Base-by-base conservation (phyloP, 1,284 basidiomycete species). In the Microbotryomycetes sp. region DNA sequence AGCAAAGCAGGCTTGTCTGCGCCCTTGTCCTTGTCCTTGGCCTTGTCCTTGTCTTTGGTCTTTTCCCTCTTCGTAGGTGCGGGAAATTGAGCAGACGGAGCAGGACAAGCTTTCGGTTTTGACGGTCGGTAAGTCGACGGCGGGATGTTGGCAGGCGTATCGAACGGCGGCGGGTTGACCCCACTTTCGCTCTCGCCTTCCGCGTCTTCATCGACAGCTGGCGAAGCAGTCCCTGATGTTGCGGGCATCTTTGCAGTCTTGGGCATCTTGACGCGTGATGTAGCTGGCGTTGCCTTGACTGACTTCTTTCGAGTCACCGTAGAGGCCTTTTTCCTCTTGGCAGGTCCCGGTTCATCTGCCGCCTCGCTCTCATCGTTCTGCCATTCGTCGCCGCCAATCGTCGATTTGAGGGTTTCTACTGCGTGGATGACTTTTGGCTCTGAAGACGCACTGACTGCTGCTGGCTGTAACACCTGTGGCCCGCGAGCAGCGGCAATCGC, bases 1-100 rank as follows among this genome's bases (percentile, higher is more conserved):
- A 92, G 80, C 9, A 89, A 76, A 0, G 79, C 47, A 3, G 54
- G 23, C 5, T 64, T 60, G 16, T 16, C 45, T 2, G 2, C 24
- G 41, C 18, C 23, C 5, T 41, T 41, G 11, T 41, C 35, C 35
- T 41, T 41, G n/a, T n/a, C n/a, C n/a, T n/a, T n/a, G n/a, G n/a
- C n/a, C n/a, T n/a, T n/a, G n/a, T n/a, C n/a, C n/a, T n/a, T n/a
- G n/a, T n/a, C n/a, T n/a, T n/a, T n/a, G n/a, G n/a, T n/a, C 35
- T 41, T 41, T 9, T 11, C 18, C 35, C 11, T 18, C 11, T 11
- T 18, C 9, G 35, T 18, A 18, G 9, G 11, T 18, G 35, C 35
- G 18, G 35, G 11, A 41, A 18, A 9, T 18, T 41, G 35, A 18
- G 35, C 35, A 18, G 35, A 18, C 18, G 9, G 9, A 11, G 35